phyloP scores from a whole-genome alignment of 2,329 filamentous ascomycete genomes.

The Celoporthe dispersa region DNA sequence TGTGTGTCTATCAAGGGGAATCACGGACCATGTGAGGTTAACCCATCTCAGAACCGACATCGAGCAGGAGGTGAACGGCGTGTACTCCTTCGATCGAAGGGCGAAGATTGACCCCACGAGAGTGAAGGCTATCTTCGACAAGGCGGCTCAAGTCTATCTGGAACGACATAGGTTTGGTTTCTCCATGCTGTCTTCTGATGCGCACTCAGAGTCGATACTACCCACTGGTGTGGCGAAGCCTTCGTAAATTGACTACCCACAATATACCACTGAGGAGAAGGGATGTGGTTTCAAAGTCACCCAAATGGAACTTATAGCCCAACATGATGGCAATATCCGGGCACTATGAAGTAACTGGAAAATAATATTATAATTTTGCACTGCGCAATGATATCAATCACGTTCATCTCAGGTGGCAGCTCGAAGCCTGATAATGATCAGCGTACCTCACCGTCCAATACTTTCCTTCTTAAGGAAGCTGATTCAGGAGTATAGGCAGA shows the following conservation, averaged over 20 bases:
- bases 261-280: background rate
- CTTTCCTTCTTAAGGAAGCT: no score
- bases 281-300: no score
- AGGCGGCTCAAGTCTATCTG: slow-evolving; percentile 52
- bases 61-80: slow-evolving; percentile 70
- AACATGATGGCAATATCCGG: background rate
- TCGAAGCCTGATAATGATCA: background rate
- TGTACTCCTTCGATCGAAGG: slow-evolving; percentile 66
- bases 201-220: background rate
- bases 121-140: slow-evolving; percentile 62
- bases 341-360: no score
- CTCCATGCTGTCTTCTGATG: background rate
- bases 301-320: no score
- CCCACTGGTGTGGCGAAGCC: slow-evolving; percentile 19
- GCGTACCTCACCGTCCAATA: background rate
- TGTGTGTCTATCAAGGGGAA: background rate
- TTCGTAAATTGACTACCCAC: background rate
- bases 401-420: background rate
- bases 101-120: slow-evolving; percentile 62
- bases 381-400: background rate
- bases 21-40: slow-evolving; percentile 18
- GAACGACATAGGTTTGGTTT: slow-evolving; percentile 6
- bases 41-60: slow-evolving; percentile 52
- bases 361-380: no score
- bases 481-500: background rate